Conservation (phyloP, 2,329 filamentous ascomycete genomes). For the Colletotrichum sp. region DNA sequence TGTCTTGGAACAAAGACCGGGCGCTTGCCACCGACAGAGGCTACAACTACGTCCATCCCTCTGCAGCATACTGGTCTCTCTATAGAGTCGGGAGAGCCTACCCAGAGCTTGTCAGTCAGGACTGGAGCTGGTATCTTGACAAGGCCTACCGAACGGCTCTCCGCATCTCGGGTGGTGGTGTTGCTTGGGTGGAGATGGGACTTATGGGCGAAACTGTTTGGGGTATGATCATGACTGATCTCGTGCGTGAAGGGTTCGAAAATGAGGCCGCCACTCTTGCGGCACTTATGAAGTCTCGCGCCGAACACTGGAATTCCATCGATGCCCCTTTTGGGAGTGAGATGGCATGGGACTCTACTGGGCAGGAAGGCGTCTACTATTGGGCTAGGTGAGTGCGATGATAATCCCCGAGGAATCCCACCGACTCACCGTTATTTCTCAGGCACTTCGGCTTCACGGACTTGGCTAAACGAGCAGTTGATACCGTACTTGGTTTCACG, state of each 20-base stretch:
- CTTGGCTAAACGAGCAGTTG: constrained; percentile 53
- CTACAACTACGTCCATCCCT: constrained; percentile 65
- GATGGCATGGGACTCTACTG: constrained; percentile 68
- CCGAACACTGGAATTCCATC: constrained; percentile 53
- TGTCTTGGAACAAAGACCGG: constrained; percentile 35
- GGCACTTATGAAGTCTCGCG: constrained; percentile 52
- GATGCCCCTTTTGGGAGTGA: constrained; percentile 63
- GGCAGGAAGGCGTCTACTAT: constrained; percentile 66
- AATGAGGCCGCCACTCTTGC: constrained; percentile 39
- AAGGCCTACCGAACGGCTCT: constrained; percentile 58
- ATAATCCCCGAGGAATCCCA: neutral
- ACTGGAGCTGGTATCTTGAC: constrained; percentile 60
- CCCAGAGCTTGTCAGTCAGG: constrained; percentile 38
- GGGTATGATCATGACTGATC: constrained; percentile 55
- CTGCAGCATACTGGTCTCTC: constrained; percentile 61
- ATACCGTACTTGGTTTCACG: constrained; percentile 60
- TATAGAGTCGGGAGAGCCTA: constrained; percentile 59
- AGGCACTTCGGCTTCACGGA: constrained; percentile 53
- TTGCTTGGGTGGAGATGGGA: constrained; percentile 45
- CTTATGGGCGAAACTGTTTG: constrained; percentile 67
- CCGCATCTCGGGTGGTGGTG: constrained; percentile 40
- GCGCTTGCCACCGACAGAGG: constrained; percentile 55
- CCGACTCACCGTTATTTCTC: neutral
- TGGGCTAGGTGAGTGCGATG: constrained; percentile 51
- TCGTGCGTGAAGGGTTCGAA: constrained; percentile 47